Percentiles rank a stretch among this genome's conserved stretches.
Conservation (phyloP, 805 yeast genomes). For the Priceomyces medius region DNA sequence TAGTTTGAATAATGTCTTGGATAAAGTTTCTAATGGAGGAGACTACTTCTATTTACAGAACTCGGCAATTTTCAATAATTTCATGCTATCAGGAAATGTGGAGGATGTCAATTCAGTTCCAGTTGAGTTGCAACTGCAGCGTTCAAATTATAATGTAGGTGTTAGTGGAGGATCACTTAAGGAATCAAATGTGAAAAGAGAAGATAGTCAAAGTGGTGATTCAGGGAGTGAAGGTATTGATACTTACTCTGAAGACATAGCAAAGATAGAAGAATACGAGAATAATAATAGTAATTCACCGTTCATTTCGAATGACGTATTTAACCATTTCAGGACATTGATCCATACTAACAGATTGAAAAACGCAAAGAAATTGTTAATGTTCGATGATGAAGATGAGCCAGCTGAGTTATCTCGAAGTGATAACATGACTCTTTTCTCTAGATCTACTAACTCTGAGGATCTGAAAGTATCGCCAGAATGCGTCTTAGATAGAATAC, state of each 20-base stretch:
- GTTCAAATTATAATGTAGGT: not conserved
- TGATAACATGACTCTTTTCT: not conserved
- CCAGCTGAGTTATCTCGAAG: not conserved
- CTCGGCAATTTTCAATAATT: constrained; percentile 26
- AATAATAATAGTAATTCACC: not conserved
- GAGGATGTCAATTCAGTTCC: not conserved
- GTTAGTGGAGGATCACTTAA: not conserved
- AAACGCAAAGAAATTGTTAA: not conserved
- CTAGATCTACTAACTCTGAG: not conserved
- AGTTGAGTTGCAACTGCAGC: not conserved
- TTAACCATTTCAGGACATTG: not conserved
- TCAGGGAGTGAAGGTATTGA: constrained; percentile 13
- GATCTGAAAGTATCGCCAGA: constrained; percentile 9
- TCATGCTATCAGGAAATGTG: constrained; percentile 12
- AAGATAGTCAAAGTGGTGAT: not conserved
- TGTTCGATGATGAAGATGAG: constrained; percentile 7
- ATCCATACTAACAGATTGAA: not conserved
- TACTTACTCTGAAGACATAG: constrained; percentile 39
- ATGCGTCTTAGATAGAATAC: constrained; percentile 20
- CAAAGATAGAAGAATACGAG: constrained; percentile 23
- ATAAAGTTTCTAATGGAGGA: constrained; percentile 25
- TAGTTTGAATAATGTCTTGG: constrained; percentile 23
- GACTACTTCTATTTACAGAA: constrained; percentile 24
- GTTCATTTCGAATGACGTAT: not conserved
- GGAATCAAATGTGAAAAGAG: not conserved